These are phyloP conservation scores for Beauveria bassiana DNA, from an alignment of 2,329 filamentous ascomycete species.

Conservation along the genomic window DNA sequence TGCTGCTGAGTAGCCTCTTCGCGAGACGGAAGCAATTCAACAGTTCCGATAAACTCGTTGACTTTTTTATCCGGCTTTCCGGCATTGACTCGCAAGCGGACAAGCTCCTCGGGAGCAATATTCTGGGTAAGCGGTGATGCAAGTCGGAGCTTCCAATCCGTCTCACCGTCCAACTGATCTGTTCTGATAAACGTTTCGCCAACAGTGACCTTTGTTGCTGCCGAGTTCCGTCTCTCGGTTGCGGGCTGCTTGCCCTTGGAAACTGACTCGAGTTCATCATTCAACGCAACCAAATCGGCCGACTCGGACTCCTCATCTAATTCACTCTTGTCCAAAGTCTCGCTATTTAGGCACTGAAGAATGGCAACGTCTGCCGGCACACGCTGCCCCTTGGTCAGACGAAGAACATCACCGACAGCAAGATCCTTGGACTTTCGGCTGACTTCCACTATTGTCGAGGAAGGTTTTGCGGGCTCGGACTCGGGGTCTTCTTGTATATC, in stretches of 20 bases:
- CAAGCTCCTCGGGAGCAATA: constrained; percentile 65
- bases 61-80: constrained; percentile 90
- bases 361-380: constrained; percentile 93
- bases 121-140: constrained; percentile 79
- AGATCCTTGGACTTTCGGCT: constrained; percentile 79
- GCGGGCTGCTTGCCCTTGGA: constrained; percentile 29
- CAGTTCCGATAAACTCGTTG: constrained; percentile 87
- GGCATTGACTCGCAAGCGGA: constrained; percentile 63
- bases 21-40: constrained; percentile 60
- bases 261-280: constrained; percentile 24
- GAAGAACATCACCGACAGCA: constrained; percentile 92
- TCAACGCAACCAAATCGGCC: constrained; percentile 35
- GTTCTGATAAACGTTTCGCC: constrained; percentile 96
- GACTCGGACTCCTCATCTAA: constrained; percentile 23
- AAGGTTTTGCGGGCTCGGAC: constrained; percentile 38
- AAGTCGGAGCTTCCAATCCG: constrained; percentile 93
- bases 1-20: constrained; percentile 39
- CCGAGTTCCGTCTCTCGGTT: constrained; percentile 18
- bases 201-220: constrained; percentile 35
- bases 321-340: constrained; percentile 33
- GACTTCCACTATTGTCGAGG: constrained; percentile 54
- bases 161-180: constrained; percentile 95
- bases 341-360: constrained; percentile 67
- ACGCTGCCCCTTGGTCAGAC: constrained; percentile 83
- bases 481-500: constrained; percentile 66